Conservation (phyloP, 1,139 yeast species). For the Lodderomyces margitis region DNA sequence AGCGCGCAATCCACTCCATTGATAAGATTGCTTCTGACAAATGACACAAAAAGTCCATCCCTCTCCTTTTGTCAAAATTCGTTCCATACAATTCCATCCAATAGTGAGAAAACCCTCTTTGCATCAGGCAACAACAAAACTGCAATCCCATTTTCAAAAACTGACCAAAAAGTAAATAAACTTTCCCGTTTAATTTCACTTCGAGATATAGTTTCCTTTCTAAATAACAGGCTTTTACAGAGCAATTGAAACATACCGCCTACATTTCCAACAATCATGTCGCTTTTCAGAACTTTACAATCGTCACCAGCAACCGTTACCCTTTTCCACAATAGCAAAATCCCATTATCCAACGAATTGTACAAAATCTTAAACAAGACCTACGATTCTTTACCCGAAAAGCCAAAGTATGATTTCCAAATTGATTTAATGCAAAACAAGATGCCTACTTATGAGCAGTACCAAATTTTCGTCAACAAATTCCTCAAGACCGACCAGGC, state of each 20-base stretch:
- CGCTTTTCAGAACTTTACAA: slow-evolving; percentile 42
- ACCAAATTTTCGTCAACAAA: slow-evolving; percentile 27
- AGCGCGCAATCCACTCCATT: background rate
- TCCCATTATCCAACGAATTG: slow-evolving; percentile 34
- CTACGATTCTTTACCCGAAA: slow-evolving; percentile 21
- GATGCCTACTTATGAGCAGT: slow-evolving; percentile 48
- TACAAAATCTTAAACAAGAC: slow-evolving; percentile 35
- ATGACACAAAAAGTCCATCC: background rate
- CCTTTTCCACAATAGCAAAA: slow-evolving; percentile 40
- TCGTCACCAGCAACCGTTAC: slow-evolving; percentile 44
- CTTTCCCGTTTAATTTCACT: background rate
- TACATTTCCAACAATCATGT: slow-evolving; percentile 9
- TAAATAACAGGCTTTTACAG: no score
- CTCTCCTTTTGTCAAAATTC: background rate
- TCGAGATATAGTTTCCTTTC: no score
- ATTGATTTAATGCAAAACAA: slow-evolving; percentile 39
- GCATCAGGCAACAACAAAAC: background rate
- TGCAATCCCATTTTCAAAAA: background rate
- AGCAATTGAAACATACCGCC: background rate
- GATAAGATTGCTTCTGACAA: background rate
- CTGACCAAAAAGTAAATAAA: background rate
- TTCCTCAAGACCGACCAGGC: slow-evolving; percentile 28
- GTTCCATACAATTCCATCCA: slow-evolving; percentile 1
- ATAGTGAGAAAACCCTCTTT: background rate
- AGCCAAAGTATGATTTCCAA: slow-evolving; percentile 23